Base-by-base conservation (phyloP, 2,329 filamentous ascomycete species). In the Verticillium nubilum region DNA sequence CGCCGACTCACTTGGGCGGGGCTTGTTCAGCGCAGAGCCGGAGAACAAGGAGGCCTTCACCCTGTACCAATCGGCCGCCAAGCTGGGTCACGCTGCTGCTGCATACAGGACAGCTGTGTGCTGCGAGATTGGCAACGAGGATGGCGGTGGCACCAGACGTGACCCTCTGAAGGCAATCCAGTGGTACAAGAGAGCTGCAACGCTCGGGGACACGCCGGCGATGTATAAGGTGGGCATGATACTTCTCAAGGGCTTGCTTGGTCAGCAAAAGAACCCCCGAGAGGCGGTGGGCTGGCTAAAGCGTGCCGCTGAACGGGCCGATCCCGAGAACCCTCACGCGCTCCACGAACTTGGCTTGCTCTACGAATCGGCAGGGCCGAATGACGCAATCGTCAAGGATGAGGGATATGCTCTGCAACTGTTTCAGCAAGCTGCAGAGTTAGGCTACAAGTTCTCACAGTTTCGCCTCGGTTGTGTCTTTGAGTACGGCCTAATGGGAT, bases 211-310 rank as follows among this genome's bases (percentile, higher is more conserved):
- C 69, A 89, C 90, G 1, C 90, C 94, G 0, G 95, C 93, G 29
- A 96, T 98, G 92, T 99, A 97, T 79, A 99, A 99, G 75, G 87
- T 98, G 75, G 95, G 95, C 60, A 96, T 97, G 88, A 96, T 99
- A 65, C 79, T 91, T 62, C 84, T 98, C 58, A 98, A 98, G 74
- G 95, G 94, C 12, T 80, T 98, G 28, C 83, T 99, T n/a, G 93
- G 93, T 4, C 93, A 98, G 71, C 84, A 82, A 26, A 86, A 81
- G 69, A 96, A 96, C 69, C 85, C 91, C 2, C 84, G 89, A 52
- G 95, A 98, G 75, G 93, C 92, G 19, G 85, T 97, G 26, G 87
- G 86, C 25, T 98, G 95, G 93, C 82, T 99, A 58, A 97, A 97
- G 77, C 86, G 93, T 52, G 95, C 95, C 2, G 93, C 93, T 0